Evolutionary conservation across 768 basidiomycete species (phyloP), one percentile per base, ranked within the genome.

Genomic region (Pleurotus eryngii): DNA sequence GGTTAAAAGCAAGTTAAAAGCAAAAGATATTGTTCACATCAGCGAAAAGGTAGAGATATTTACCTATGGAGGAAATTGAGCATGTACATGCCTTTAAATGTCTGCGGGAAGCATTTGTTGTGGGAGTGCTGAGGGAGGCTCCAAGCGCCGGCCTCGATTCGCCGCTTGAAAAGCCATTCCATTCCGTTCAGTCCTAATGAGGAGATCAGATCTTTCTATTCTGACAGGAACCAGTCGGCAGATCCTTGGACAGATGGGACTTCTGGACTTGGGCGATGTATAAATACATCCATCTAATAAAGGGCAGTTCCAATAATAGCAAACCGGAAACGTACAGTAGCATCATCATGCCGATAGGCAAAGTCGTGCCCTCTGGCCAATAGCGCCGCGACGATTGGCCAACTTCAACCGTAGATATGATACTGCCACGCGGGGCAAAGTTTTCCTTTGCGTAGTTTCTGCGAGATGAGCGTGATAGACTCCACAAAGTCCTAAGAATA

Each of bases 281-380:
- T 7, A 54, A 54, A 54, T 40, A 54, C 42, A 38, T 39, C 39
- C 30, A 18, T 54, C 38, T 38, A 54, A 40, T 54, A 43, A 54
- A 22, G 51, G 27, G 18, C 12, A 12, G 15, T 35, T 15, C 51
- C 39, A 54, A 40, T 54, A 18, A 18, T 54, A 54, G 51, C 7
- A n/a, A 42, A 42, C 39, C 35, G 39, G 39, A 15, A 37, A 35
- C 9, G 18, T 40, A 18, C 42, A 42, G 5, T 24, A 20, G 24
- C 42, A n/a, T 3, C 42, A n/a, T 3, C 18, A 30, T 54, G 51
- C 51, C 51, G 51, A 54, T 27, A 20, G 15, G 11, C 12, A n/a
- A 17, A 9, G 2, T 35, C 9, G 30, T 35, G 30, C 30, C 11
- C 30, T 35, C 30, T 35, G 30, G 11, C 30, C 30, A 35, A 35